Evolutionary conservation across 495 filamentous ascomycete genomes (phyloP), one percentile per base, ranked within the genome.

Genomic region (Talaromyces stipitatus): DNA sequence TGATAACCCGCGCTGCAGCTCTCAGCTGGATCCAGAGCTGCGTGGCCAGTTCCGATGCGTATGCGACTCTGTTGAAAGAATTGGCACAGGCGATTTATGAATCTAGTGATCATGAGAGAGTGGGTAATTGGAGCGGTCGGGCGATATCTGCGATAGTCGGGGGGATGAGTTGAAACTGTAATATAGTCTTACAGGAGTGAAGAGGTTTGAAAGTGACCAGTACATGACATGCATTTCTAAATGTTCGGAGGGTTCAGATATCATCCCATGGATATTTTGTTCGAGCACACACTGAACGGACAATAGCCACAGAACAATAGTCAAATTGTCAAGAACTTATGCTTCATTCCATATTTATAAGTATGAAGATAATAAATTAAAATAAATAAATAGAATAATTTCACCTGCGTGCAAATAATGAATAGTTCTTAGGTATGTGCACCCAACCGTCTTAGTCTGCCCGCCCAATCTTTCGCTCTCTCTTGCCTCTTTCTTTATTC

Each of bases 1-100:
- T 96, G 36, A 86, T 91, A 27, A 96, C 92, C 11, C 77, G 94
- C 60, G 85, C 87, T 22, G 92, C 89, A n/a, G 71, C 90, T 12
- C 66, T 94, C 51, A 85, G 81, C 56, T 98, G 92, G 91, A 78
- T 95, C 27, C 75, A 86, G 54, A 78, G 78, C 58, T 80, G 84
- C 66, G 64, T 80, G 9, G 69, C 67, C 0, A 63, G 69, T 53
- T 63, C 73, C 55, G 65, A 67, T 24, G 66, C 62, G 1, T 81
- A 86, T 57, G 75, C 76, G 26, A 71, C 64, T 3, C 65, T 78
- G 22, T 72, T 90, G 50, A 79, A 73, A 61, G 78, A 74, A 11
- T 69, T 97, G 64, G 74, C 80, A 22, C 69, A 67, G 52, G 74
- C 79, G 60, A 60, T 95, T n/a, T 85, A 83, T 72, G 80, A 86